phyloP scores from a whole-genome alignment of 2,329 filamentous ascomycete genomes.

The Colletotrichum zoysiae region DNA sequence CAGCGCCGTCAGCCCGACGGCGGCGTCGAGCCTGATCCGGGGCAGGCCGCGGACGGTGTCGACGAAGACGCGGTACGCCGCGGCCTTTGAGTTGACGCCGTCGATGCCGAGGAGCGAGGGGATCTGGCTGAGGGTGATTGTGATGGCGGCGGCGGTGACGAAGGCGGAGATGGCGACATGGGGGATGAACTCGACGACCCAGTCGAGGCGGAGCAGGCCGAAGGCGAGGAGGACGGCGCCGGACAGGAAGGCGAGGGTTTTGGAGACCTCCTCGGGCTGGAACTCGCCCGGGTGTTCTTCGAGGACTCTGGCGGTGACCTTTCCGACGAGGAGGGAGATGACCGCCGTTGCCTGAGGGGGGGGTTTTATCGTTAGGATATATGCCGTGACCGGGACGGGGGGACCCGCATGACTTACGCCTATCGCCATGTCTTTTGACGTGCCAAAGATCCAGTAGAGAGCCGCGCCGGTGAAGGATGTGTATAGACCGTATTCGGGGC shows the following conservation, averaged over 20 bases:
- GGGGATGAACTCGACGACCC: constrained; percentile 67
- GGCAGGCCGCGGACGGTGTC: constrained; percentile 62
- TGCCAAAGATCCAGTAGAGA: constrained; percentile 87
- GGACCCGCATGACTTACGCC: constrained; percentile 59
- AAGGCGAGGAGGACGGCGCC: constrained; percentile 63
- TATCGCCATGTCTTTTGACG: constrained; percentile 87
- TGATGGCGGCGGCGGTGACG: constrained; percentile 66
- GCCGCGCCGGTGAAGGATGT: constrained; percentile 85
- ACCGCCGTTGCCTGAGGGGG: constrained; percentile 66
- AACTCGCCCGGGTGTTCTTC: constrained; percentile 49
- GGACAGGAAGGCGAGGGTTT: constrained; percentile 61
- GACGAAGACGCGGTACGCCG: constrained; percentile 64
- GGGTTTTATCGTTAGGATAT: constrained; percentile 35
- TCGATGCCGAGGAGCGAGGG: constrained; percentile 64
- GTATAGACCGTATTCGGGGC: constrained; percentile 80
- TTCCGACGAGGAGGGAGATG: constrained; percentile 64
- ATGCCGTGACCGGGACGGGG: rapidly evolving
- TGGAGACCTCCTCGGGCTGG: constrained; percentile 54
- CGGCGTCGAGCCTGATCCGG: constrained; percentile 73
- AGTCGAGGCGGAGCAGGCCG: constrained; percentile 64
- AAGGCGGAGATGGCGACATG: constrained; percentile 66
- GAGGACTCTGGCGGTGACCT: constrained; percentile 56
- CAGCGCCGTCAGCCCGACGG: constrained; percentile 78
- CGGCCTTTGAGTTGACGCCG: constrained; percentile 62
- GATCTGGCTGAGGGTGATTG: constrained; percentile 63